Percentiles rank a stretch among this genome's conserved stretches.
phyloP scores from a whole-genome alignment of 1,284 basidiomycete genomes.

The Irpex sp. region DNA sequence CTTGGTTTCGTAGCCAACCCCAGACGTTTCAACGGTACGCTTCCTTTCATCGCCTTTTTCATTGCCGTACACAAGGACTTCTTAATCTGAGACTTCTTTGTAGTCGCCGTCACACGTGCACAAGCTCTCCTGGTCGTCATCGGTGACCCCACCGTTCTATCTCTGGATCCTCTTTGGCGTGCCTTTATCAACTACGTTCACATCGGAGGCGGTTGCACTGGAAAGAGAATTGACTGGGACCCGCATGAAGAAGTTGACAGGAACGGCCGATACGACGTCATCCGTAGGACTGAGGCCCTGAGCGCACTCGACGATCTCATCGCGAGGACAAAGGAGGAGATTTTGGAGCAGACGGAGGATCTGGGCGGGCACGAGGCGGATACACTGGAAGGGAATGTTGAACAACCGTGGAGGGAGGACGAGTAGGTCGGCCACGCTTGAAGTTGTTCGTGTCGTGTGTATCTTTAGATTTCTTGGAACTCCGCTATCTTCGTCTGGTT shows the following conservation, averaged over 20 bases:
- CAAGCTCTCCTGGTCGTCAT: constrained; percentile 53
- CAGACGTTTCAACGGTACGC: constrained; percentile 60
- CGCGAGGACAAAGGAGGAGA: background rate
- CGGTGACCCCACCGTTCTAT: constrained; percentile 51
- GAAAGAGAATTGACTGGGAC: constrained; percentile 23
- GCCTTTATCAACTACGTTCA: constrained; percentile 50
- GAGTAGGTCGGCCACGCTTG: background rate
- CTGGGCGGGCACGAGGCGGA: background rate
- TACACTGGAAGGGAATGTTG: background rate
- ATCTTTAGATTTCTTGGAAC: background rate
- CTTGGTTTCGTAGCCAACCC: constrained; percentile 64
- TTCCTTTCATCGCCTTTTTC: background rate
- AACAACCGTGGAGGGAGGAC: background rate
- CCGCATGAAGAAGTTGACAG: constrained; percentile 3
- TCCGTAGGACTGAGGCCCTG: constrained; percentile 1
- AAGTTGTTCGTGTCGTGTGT: background rate
- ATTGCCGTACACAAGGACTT: too few relatives aligned
- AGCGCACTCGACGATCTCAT: background rate
- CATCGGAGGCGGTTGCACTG: constrained; percentile 46
- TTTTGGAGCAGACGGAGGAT: background rate
- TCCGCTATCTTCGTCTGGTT: background rate
- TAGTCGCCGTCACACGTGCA: constrained; percentile 56
- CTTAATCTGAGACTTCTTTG: background rate
- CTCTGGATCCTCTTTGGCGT: constrained; percentile 56
- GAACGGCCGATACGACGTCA: constrained; percentile 6